These are phyloP conservation scores for Backusella mclennaniae DNA, from an alignment of 192 early-diverging fungal genomes.

Conservation along the genomic window DNA sequence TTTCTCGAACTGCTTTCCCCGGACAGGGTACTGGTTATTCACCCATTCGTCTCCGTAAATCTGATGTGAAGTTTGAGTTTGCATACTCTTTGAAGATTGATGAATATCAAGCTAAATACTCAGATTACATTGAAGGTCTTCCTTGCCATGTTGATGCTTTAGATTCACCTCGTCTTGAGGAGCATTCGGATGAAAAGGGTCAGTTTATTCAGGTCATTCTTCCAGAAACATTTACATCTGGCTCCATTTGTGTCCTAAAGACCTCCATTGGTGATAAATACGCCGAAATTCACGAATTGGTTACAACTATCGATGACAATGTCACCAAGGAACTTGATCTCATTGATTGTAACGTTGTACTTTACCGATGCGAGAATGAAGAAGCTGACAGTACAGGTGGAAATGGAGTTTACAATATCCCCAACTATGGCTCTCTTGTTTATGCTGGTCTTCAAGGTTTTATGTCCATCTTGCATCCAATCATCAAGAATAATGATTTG, in stretches of 20 bases:
- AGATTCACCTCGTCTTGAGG: constrained; percentile 45
- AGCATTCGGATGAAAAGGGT: constrained; percentile 49
- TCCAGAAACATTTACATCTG: constrained; percentile 76
- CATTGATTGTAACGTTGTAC: constrained; percentile 79
- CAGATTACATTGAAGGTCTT: constrained; percentile 42
- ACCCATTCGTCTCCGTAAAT: constrained; percentile 62
- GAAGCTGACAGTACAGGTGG: constrained; percentile 78
- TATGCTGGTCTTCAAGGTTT: constrained; percentile 96
- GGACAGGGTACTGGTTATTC: constrained; percentile 43
- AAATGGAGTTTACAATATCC: constrained; percentile 86
- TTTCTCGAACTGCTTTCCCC: constrained; percentile 86
- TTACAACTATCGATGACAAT: constrained; percentile 60
- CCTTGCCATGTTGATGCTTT: constrained; percentile 49
- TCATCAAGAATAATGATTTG: constrained; percentile 85
- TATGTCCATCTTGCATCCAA: constrained; percentile 74
- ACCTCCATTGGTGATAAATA: constrained; percentile 58
- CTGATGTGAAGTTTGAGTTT: constrained; percentile 52
- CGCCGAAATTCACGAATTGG: constrained; percentile 50
- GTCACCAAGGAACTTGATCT: constrained; percentile 60
- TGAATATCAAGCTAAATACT: constrained; percentile 24
- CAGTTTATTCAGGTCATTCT: constrained; percentile 60
- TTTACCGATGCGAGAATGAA: constrained; percentile 88
- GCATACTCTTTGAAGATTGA: constrained; percentile 56
- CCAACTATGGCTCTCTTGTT: constrained; percentile 74
- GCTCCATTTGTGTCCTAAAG: constrained; percentile 72